Percentiles rank a stretch among this genome's conserved stretches.
Evolutionary conservation across 164 flowering plant genomes (phyloP).

Genomic region (Saururus chinensis): DNA sequence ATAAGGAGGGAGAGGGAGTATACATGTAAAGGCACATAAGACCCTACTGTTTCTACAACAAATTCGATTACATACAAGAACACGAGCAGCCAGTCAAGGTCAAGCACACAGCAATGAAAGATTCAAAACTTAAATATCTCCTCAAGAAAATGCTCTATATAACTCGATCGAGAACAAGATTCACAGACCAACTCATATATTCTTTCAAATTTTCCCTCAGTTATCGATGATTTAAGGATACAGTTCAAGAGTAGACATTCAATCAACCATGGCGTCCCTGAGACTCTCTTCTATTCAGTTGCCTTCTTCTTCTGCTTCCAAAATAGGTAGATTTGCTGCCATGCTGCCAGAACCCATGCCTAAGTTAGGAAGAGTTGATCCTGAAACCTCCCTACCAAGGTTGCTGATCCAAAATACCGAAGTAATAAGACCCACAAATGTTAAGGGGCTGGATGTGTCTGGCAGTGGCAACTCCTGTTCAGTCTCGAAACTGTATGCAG

Average conservation of each 20-base stretch:
- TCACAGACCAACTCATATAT: neutral
- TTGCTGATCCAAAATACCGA: neutral
- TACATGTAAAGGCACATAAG: neutral
- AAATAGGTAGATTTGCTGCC: neutral
- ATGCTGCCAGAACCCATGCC: neutral
- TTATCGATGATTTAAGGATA: neutral
- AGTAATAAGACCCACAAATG: neutral
- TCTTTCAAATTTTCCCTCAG: neutral
- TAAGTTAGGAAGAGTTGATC: neutral
- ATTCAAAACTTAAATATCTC: neutral
- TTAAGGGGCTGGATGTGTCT: neutral
- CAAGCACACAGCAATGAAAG: neutral
- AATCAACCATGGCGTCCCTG: constrained; percentile 1
- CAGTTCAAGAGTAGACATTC: neutral
- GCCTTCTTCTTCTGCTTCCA: neutral
- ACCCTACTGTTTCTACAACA: neutral
- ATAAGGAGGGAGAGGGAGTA: too few species aligned
- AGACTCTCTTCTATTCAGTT: neutral
- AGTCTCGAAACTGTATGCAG: constrained; percentile 22
- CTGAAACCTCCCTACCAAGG: neutral
- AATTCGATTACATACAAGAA: neutral
- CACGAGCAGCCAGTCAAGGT: neutral
- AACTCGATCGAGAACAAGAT: neutral
- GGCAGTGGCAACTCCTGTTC: neutral
- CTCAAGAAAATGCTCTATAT: neutral